Base-by-base conservation (phyloP, 2,329 filamentous ascomycete genomes). In the Trichoderma polysporum region DNA sequence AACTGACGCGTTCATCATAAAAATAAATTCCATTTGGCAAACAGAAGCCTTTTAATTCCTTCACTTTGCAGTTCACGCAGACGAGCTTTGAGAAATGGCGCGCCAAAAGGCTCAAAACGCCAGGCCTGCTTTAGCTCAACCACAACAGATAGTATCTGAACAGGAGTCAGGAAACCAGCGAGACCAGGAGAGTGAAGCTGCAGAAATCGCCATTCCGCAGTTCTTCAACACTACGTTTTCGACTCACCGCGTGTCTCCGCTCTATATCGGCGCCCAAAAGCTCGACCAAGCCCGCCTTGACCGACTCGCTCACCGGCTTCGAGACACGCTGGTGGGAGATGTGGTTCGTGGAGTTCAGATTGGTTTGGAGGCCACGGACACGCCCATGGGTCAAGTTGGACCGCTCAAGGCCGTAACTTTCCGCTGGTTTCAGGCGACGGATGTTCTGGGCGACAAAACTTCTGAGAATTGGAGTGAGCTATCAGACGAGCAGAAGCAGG, bases 141-240 rank as follows among this genome's bases (percentile, higher is more conserved):
- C 25, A 47, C 37, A 54, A 35, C 49, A 45, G 17, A 35, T 15
- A 2, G 41, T 45, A 22, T 45, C 54, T 31, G 41, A n/a, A 13
- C 58, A 33, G 25, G 8, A 5, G 2, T 17, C 41, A 37, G 41
- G 6, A 22, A 19, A 27, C 31, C 41, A 37, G 12, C 37, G 22
- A 25, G 29, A 27, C 41, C 12, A 41, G 25, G 25, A 53, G 33
- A 33, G 12, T 5, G 67, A 69, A 22, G 66, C 69, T 27, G 72
- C 72, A 9, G 67, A 73, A 41, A 73, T 76, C 27, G 69, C 72
- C 1, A 68, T 71, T 25, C 77, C 79, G 27, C 80, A 81, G 2
- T 84, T 88, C 74, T 86, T 85, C 78, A 85, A 86, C 76, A 87
- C 83, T 0, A 87, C 85, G 15, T 88, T 87, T 69, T 84, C 85